These are phyloP conservation scores for Botryotinia narcissicola DNA, from an alignment of 2,329 filamentous ascomycete genomes.

Conservation along the genomic window DNA sequence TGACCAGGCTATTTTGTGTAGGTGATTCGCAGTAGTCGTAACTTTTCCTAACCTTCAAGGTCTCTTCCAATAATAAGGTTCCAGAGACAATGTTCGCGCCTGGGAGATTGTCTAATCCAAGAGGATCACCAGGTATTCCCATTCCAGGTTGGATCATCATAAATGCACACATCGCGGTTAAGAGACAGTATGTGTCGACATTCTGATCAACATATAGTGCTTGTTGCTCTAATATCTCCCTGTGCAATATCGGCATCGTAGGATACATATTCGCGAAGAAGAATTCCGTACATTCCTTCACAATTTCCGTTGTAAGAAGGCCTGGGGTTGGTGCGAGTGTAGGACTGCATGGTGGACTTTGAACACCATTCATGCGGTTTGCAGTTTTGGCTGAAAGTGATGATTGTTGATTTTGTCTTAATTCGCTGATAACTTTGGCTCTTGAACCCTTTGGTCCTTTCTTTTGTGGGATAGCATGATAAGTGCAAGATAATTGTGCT, in stretches of 20 bases:
- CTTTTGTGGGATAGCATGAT: constrained; percentile 73
- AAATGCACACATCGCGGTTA: constrained; percentile 64
- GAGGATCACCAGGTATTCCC: constrained; percentile 57
- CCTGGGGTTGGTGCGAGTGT: constrained; percentile 56
- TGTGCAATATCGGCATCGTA: constrained; percentile 61
- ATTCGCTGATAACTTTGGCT: constrained; percentile 72
- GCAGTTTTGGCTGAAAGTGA: constrained; percentile 62
- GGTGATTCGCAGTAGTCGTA: constrained; percentile 59
- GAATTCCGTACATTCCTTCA: constrained; percentile 65
- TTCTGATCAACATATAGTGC: constrained; percentile 60
- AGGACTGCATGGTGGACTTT: constrained; percentile 48
- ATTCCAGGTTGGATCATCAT: constrained; percentile 69
- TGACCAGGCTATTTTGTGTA: constrained; percentile 59
- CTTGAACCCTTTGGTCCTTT: constrained; percentile 73
- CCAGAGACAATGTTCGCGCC: constrained; percentile 60
- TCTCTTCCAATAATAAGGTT: constrained; percentile 66
- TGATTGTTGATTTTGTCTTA: constrained; percentile 67
- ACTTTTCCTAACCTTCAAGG: constrained; percentile 60
- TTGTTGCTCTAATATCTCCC: constrained; percentile 56
- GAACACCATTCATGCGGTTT: constrained; percentile 56
- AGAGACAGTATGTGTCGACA: constrained; percentile 61
- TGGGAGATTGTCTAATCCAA: constrained; percentile 54
- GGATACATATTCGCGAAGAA: constrained; percentile 67
- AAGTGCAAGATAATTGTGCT: constrained; percentile 67
- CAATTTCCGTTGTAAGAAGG: constrained; percentile 58